Evolutionary conservation across 2,329 filamentous ascomycete species (phyloP), one percentile per base, ranked within the genome.

Genomic region (Fusarium pseudocircinatum): DNA sequence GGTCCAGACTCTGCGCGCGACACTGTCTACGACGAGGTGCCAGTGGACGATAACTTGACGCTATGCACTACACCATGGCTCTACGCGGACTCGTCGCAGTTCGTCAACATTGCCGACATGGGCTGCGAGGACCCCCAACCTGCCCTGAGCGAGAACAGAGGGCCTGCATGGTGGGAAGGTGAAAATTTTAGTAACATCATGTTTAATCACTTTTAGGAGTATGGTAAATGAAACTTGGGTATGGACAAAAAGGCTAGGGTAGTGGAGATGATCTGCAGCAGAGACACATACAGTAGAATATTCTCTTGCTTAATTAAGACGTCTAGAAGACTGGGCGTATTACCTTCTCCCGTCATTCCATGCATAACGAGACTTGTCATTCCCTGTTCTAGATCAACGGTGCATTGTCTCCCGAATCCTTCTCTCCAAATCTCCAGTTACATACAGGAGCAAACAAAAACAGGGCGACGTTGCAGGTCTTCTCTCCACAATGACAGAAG

Each of bases 31-130:
- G 80, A 82, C 16, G 79, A 82, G 39, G 67, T 79, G 0, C 73
- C 77, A 5, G 78, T 78, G 15, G 81, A 82, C 1, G 83, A 84
- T 60, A 82, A 72, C 37, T 70, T 85, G 26, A 83, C 82, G 0
- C 79, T 84, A 56, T 84, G 83, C 53, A 83, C 82, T 1, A 84
- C 83, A 1, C 83, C 83, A 0, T 85, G 83, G 83, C 75, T 85
- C 22, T 85, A 85, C 52, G 83, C 83, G 4, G 83, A 85, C 60
- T 80, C 82, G 0, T 81, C 80, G 15, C 83, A 84, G 67, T 79
- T 85, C 43, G 75, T 81, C 14, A 81, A 80, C 52, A 79, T 84
- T 24, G 82, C 78, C 7, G 82, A 83, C 43, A 78, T 84, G 67
- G 79, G 79, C 2, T 79, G 78, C 26, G 71, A 79, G 9, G 78